Base-by-base conservation (phyloP, 345 rosid genomes). In the Cochlearia excelsa region DNA sequence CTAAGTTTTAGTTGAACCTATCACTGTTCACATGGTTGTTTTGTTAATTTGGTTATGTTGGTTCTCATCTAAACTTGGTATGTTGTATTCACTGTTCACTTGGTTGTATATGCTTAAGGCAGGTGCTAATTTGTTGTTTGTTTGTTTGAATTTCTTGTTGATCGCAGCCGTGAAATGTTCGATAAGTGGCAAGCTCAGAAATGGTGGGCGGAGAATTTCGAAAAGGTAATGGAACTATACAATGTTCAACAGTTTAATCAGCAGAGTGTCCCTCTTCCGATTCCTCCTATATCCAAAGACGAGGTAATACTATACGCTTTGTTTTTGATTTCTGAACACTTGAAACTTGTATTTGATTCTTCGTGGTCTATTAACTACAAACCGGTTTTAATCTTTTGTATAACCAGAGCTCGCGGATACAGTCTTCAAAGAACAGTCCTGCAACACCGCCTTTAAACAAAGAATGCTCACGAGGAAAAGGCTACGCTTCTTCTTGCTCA, bases 111-210 rank as follows among this genome's bases (percentile, higher is more conserved):
- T 16, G 23, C 23, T 16, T 16, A 16, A 16, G 23, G 23, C 23
- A 16, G 42, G n/a, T 5, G 5, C 40, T 37, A 37, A 37, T 37
- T 37, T 37, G 40, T 37, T 37, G 40, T 1, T 1, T 52, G 38
- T 11, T 49, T 55, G 43, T 47, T 9, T 1, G 26, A 38, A 60
- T 5, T 54, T 54, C 49, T 26, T 33, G 23, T 16, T 75, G 75
- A 71, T 52, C 67, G 63, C 78, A 93, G 99, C 63, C 95, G 95
- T 23, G 99, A 89, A 68, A 79, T 88, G 88, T 89, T 93, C 61
- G 80, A 89, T 77, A 93, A 93, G 75, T 81, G 83, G 82, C 94
- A 93, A 87, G 97, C 99, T 70, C 97, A 93, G 75, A 85, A 81
- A 51, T 93, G 99, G 99, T 93, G 99, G 99, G 79, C 78, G 2